Conservation (phyloP, 257 asterid genomes). For the Verbena officinalis region DNA sequence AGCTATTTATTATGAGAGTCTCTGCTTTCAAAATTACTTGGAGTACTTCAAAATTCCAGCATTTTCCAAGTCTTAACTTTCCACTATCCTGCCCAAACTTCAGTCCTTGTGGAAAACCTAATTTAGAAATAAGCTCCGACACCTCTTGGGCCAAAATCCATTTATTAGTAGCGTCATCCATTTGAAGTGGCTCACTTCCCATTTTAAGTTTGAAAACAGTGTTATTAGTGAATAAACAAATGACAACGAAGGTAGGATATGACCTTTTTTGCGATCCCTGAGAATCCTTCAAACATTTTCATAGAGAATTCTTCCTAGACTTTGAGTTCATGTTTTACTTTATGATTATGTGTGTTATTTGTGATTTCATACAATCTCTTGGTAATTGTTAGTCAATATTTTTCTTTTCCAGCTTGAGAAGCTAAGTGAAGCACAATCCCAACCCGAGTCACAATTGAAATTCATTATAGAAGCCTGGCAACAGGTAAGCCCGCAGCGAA, state of each 20-base stretch:
- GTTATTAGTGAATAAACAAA: background rate
- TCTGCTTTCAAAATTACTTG: background rate
- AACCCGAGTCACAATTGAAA: conserved; percentile 89
- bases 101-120: background rate
- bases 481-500: conserved; percentile 58
- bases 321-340: background rate
- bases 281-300: background rate
- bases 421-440: conserved; percentile 83
- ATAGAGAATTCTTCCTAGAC: background rate
- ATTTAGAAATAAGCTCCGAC: background rate
- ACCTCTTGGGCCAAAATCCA: background rate
- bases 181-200: background rate
- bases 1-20: no score
- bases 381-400: conserved; percentile 11
- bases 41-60: background rate
- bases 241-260: background rate
- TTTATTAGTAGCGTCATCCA: background rate
- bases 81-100: background rate
- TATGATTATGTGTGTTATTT: background rate
- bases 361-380: background rate
- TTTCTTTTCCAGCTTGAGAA: conserved; percentile 71
- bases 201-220: background rate
- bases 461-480: conserved; percentile 94
- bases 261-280: background rate
- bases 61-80: background rate